Evolutionary conservation across 495 filamentous ascomycete genomes (phyloP).

Genomic region (Cercophora samala): DNA sequence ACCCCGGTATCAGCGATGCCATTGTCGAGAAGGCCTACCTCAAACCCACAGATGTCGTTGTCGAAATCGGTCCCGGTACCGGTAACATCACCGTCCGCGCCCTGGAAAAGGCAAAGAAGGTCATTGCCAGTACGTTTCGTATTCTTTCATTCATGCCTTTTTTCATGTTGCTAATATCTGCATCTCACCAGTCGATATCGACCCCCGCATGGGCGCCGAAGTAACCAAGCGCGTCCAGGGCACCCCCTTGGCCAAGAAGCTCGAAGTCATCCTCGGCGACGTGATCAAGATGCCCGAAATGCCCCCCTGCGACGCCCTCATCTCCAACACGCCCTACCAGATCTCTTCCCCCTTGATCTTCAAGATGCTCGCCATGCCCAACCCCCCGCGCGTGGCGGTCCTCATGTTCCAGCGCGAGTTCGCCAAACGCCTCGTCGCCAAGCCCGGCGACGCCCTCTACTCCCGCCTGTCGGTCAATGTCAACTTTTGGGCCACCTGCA

Average conservation of each 20-base stretch:
- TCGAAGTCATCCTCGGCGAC: conserved; percentile 86
- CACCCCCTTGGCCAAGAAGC: conserved; percentile 69
- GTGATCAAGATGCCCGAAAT: conserved; percentile 81
- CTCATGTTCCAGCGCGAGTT: conserved; percentile 63
- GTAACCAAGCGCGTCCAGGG: conserved; percentile 92
- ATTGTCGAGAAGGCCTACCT: conserved; percentile 82
- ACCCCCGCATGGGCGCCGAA: conserved; percentile 95
- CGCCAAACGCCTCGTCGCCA: conserved; percentile 33
- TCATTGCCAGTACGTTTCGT: conserved; percentile 58
- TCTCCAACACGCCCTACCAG: conserved; percentile 91
- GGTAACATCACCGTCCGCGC: conserved; percentile 74
- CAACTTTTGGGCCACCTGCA: conserved; percentile 88
- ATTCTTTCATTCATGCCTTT: background rate
- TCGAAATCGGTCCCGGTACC: conserved; percentile 42
- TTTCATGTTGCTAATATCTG: conserved; percentile 12
- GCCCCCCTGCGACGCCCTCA: conserved; percentile 86
- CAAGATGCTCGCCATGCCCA: conserved; percentile 74
- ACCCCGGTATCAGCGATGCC: conserved; percentile 84
- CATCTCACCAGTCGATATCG: conserved; percentile 65
- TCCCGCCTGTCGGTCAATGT: conserved; percentile 83
- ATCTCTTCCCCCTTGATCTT: conserved; percentile 90
- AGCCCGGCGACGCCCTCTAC: conserved; percentile 68
- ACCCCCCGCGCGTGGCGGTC: conserved; percentile 70
- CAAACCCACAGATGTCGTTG: conserved; percentile 77
- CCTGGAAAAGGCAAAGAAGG: conserved; percentile 78